Conservation (phyloP, 2,329 filamentous ascomycete species). For the Geosmithia morbida region DNA sequence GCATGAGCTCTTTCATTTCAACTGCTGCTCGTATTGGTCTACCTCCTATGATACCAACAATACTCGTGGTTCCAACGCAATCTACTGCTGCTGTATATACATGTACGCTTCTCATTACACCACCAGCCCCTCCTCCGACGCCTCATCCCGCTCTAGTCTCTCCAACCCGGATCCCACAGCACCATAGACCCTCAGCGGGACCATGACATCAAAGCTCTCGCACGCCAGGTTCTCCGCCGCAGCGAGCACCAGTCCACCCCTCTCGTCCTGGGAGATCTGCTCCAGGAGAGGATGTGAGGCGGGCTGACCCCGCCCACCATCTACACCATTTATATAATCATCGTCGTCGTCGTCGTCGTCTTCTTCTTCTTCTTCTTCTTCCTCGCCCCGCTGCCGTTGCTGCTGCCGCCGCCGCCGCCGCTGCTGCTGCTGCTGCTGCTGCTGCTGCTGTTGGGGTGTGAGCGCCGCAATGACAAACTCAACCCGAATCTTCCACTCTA, state of each 20-base stretch:
- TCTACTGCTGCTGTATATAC: background rate
- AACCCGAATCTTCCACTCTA: conserved; percentile 80
- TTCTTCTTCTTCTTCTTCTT: too few relatives aligned
- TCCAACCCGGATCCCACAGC: conserved; percentile 43
- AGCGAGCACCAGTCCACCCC: conserved; percentile 58
- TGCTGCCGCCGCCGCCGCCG: conserved; percentile 32
- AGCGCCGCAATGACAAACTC: conserved; percentile 75
- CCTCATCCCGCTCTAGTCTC: conserved; percentile 39
- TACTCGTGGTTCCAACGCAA: background rate
- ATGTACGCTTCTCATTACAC: conserved; percentile 12
- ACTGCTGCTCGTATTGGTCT: too few relatives aligned
- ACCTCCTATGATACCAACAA: too few relatives aligned
- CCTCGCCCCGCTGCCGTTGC: too few relatives aligned
- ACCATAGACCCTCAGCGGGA: conserved; percentile 71
- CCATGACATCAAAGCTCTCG: conserved; percentile 82
- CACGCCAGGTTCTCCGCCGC: conserved; percentile 66
- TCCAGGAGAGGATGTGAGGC: conserved; percentile 48
- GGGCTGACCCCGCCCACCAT: conserved; percentile 3
- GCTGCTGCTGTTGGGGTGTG: too few relatives aligned
- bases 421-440: conserved; percentile 14
- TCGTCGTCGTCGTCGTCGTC: conserved; percentile 1
- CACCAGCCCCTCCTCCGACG: conserved; percentile 27
- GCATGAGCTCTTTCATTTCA: too few relatives aligned
- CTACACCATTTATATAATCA: conserved; percentile 11
- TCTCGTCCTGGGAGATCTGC: conserved; percentile 63